Evolutionary conservation across 148 eudicot genomes (phyloP).

Genomic region (Agrostemma githago): DNA sequence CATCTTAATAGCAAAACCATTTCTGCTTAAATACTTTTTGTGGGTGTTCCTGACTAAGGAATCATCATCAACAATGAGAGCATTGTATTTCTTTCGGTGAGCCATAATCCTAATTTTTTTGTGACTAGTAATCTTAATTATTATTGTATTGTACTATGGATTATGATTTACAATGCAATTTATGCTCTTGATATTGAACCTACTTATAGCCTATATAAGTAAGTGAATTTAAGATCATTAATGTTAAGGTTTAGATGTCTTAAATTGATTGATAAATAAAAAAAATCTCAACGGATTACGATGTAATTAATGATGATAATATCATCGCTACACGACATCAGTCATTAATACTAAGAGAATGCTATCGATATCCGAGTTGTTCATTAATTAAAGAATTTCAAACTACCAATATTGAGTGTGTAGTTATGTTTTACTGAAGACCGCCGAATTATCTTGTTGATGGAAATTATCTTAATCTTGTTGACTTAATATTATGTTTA

Average conservation of each 20-base stretch:
- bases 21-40: conserved; percentile 8
- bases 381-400: too few relatives aligned
- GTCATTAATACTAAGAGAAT: too few relatives aligned
- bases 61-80: conserved; percentile 26
- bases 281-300: too few relatives aligned
- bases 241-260: not conserved
- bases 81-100: conserved; percentile 4
- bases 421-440: too few relatives aligned
- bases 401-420: too few relatives aligned
- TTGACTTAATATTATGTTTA: too few relatives aligned
- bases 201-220: not conserved
- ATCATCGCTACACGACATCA: too few relatives aligned
- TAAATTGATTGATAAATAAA: too few relatives aligned
- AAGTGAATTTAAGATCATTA: not conserved
- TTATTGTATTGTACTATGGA: not conserved
- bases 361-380: too few relatives aligned
- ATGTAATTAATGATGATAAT: too few relatives aligned
- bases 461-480: too few relatives aligned
- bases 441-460: too few relatives aligned
- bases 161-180: not conserved
- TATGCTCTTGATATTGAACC: not conserved
- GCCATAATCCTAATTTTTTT: not conserved
- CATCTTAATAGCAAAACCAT: conserved; percentile 9
- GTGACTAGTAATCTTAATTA: not conserved
- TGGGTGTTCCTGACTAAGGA: not conserved